These are phyloP conservation scores for Trichoderma sp. DNA, from an alignment of 2,329 filamentous ascomycete genomes.

Conservation along the genomic window DNA sequence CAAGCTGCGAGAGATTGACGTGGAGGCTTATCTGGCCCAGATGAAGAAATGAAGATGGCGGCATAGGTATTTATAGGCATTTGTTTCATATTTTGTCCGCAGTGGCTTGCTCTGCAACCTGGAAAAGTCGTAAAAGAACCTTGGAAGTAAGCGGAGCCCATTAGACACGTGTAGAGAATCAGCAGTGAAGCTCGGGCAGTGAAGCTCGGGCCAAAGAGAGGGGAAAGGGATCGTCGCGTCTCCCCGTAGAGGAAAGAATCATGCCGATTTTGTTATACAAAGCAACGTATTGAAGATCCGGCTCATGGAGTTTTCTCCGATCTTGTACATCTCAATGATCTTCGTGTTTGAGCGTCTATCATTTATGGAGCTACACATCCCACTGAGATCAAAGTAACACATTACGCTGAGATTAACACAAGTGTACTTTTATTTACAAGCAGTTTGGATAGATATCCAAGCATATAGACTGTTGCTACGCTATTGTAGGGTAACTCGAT, in stretches of 20 bases:
- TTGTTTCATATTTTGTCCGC: background rate
- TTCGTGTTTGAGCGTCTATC: background rate
- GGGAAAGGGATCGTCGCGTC: background rate
- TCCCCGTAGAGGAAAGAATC: background rate
- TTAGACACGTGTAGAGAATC: background rate
- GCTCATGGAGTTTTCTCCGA: background rate
- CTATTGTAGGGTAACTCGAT: background rate
- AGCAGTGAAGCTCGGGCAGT: background rate
- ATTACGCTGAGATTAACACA: background rate
- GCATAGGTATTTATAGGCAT: background rate
- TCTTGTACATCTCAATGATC: background rate
- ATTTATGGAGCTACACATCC: background rate
- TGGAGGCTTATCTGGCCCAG: constrained; percentile 54
- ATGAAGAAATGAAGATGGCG: constrained; percentile 39
- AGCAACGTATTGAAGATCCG: background rate
- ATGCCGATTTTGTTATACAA: background rate
- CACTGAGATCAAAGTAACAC: background rate
- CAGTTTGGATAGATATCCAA: background rate
- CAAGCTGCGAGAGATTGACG: constrained; percentile 57
- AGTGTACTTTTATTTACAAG: background rate
- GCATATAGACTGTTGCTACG: background rate
- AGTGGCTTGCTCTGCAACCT: background rate
- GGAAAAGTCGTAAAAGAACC: background rate
- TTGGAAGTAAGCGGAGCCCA: background rate
- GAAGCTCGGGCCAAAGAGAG: background rate